Evolutionary conservation across 148 eudicot species (phyloP).

Genomic region (Arctostaphylos glauca): DNA sequence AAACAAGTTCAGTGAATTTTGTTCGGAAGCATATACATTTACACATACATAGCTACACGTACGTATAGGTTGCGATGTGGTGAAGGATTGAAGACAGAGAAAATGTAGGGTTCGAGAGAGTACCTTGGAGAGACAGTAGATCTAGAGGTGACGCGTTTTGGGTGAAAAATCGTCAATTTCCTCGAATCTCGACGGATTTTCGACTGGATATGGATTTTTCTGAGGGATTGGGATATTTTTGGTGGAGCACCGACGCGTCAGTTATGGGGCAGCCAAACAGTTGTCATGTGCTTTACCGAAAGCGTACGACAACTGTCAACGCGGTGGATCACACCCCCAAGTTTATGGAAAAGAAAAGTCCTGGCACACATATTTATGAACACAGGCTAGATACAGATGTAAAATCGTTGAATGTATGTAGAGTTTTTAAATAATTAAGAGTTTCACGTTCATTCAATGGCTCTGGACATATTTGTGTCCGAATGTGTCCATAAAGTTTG

Average conservation of each 20-base stretch:
- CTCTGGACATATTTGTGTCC: no score
- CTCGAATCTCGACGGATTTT: neutral
- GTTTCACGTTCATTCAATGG: no score
- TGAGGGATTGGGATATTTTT: neutral
- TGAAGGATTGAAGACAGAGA: constrained; percentile 5
- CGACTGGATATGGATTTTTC: neutral
- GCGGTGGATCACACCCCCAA: no score
- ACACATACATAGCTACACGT: neutral
- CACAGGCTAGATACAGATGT: no score
- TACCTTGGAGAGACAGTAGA: constrained; percentile 4
- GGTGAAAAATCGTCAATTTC: neutral
- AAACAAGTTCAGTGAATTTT: neutral
- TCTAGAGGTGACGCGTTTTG: neutral
- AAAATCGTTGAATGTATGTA: no score
- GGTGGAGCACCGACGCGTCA: neutral
- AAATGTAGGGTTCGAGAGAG: neutral
- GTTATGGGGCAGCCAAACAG: neutral
- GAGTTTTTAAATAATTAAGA: no score
- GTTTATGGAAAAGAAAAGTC: no score
- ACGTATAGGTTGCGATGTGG: neutral
- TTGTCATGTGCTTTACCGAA: neutral
- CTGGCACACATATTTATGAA: no score
- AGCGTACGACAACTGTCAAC: neutral
- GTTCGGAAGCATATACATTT: neutral
- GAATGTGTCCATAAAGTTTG: no score